Evolutionary conservation across 768 basidiomycete genomes (phyloP), one percentile per base, ranked within the genome.

Genomic region (Kondoa malvinella): DNA sequence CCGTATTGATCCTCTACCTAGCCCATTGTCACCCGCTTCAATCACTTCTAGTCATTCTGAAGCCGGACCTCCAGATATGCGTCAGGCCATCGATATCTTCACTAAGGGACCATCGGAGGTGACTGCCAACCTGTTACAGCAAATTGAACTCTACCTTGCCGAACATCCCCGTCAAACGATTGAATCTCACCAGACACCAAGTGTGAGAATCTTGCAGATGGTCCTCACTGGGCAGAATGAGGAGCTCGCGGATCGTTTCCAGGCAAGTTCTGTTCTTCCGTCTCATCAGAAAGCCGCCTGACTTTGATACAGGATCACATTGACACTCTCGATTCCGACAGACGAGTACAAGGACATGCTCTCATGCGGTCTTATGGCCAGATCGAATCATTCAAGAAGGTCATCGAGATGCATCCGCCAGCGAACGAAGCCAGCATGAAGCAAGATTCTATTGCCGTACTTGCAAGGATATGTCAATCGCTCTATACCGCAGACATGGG

Each of bases 351-450:
- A n/a, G 66, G 65, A 4, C 65, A 69, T 25, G 27, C 25, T 34
- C 34, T 69, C 1, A 26, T 69, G 2, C 65, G 69, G n/a, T 34
- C 67, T 34, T 67, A 65, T 57, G 66, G 65, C 30, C 66, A 67
- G 66, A 65, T 69, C 3, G 69, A 69, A 17, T 65, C 66, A 27
- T 69, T 69, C 31, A 32, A 58, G 15, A 57, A 67, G 29, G 66
- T 69, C 65, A 60, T 67, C 30, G 65, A 66, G 29, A 67, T 69
- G 32, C 66, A 65, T 30, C 29, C 30, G 25, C 34, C 64, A 4
- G 33, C 31, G 15, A 14, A 3, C 17, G 21, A 32, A 17, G 25
- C 2, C 32, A 25, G 58, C 25, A 26, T 4, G 8, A 21, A 21
- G 14, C 15, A n/a, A 32, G 64, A 65, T 21, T 34, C 33, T 21